phyloP scores from a whole-genome alignment of 352 stramenopile species.

The Globisporangium sylvaticum region DNA sequence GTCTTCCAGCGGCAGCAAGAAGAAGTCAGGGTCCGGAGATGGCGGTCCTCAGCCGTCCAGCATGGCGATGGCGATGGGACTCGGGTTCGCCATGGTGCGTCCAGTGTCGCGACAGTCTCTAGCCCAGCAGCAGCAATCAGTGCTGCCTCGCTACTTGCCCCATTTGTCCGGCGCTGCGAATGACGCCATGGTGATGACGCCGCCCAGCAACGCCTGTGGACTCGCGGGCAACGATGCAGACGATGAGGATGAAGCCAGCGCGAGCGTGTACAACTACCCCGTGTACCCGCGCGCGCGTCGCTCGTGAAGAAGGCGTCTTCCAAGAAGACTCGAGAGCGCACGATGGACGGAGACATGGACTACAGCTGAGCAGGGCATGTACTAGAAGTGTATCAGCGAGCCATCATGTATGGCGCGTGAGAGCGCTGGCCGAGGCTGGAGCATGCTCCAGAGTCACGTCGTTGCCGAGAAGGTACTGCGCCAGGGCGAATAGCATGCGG shows the following conservation, averaged over 20 bases:
- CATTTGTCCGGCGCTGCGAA: constrained; percentile 28
- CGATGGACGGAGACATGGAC: constrained; percentile 43
- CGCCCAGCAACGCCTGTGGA: not conserved
- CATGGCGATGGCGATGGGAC: constrained; percentile 16
- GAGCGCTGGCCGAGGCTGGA: not conserved
- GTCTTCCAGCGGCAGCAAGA: constrained; percentile 29
- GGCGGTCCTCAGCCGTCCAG: constrained; percentile 5
- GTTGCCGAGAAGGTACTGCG: not conserved
- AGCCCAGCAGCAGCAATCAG: constrained; percentile 22
- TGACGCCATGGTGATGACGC: constrained; percentile 20
- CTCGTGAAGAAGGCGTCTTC: constrained; percentile 39
- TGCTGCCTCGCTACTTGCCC: constrained; percentile 38
- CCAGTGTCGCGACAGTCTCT: constrained; percentile 42
- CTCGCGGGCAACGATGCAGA: constrained; percentile 15
- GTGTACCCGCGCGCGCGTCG: constrained; percentile 38
- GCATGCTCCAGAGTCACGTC: not conserved
- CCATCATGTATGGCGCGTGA: not conserved
- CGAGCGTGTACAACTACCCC: constrained; percentile 55
- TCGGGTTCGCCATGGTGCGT: constrained; percentile 33
- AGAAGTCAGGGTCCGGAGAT: constrained; percentile 21
- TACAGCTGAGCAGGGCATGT: constrained; percentile 33
- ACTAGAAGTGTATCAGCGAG: not conserved
- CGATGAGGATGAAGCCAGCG: constrained; percentile 20
- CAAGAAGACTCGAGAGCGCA: constrained; percentile 45
- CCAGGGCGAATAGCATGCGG: not conserved